Base-by-base conservation (phyloP, 2,329 filamentous ascomycete species). In the Apiospora aurea region DNA sequence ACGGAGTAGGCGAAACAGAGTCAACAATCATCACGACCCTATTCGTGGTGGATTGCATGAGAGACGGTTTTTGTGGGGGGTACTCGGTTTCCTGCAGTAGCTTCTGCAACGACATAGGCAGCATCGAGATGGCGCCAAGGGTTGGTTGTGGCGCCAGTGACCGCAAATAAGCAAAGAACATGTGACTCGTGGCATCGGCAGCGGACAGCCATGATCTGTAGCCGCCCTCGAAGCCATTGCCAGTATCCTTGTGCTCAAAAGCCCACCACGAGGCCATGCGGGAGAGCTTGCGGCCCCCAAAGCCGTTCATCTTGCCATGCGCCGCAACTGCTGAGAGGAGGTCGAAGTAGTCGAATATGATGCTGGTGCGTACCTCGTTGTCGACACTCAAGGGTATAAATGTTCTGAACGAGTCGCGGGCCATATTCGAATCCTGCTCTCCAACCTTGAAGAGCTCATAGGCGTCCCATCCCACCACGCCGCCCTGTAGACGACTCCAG, bases 221-320 rank as follows among this genome's bases (percentile, higher is more conserved):
- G 71, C 96, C 95, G 53, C 94, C 94, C 76, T 98, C 96, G 77
- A 99, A 99, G 21, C 96, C 96, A 80, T 93, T 96, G 57, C 93
- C 93, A 8, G 91, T 91, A 80, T 98, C 95, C 67, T 87, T 89
- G 76, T 97, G 94, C 79, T 98, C 96, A 80, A 99, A 99, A 0
- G 96, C 95, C 96, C 96, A 99, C 96, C 96, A 99, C 66, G 95
- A 95, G 53, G 96, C 96, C 88, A 97, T 94, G 76, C 96, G 90
- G 13, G 96, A 98, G 71, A 99, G 88, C 82, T 98, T 98, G 75
- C 95, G 91, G 38, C 96, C 96, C 73, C 95, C 94, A 74, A 99
- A 90, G 61, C 96, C 96, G 81, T 99, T 99, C 71, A 87, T 91
- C 84, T 98, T 98, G 76, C 94, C 94, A 78, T 98, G 94, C 18